Percentiles rank a stretch among this genome's conserved stretches.
phyloP scores from a whole-genome alignment of 1,139 yeast species.

The Blastobotrys buckinghamii region DNA sequence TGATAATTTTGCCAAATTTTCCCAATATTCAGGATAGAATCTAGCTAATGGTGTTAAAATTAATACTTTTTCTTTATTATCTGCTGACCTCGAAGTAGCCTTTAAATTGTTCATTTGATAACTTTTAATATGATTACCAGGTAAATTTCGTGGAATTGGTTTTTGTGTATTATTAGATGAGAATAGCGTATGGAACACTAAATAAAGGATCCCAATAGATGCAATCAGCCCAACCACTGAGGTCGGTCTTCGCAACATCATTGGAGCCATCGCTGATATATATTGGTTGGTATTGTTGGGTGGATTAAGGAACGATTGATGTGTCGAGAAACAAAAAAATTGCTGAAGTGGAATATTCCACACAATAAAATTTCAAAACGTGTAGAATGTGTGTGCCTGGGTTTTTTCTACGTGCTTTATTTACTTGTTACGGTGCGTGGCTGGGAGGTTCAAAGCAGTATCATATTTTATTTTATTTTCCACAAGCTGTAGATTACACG shows the following conservation, averaged over 20 bases:
- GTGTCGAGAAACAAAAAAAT: slow-evolving; percentile 1
- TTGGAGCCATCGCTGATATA: slow-evolving; percentile 5
- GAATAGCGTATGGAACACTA: slow-evolving; percentile 4
- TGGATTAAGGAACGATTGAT: not conserved
- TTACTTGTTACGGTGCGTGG: too few species aligned
- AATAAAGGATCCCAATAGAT: slow-evolving; percentile 6
- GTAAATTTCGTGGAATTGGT: slow-evolving; percentile 50
- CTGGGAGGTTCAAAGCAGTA: too few species aligned
- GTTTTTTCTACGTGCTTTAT: too few species aligned
- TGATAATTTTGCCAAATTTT: slow-evolving; percentile 60
- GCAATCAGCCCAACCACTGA: slow-evolving; percentile 9
- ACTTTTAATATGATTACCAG: slow-evolving; percentile 76
- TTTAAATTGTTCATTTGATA: slow-evolving; percentile 75
- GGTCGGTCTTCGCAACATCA: slow-evolving; percentile 13
- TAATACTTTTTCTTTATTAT: slow-evolving; percentile 74
- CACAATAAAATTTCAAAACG: too few species aligned
- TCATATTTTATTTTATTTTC: too few species aligned
- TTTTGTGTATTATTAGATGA: slow-evolving; percentile 9
- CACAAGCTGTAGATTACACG: too few species aligned
- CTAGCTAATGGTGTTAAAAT: slow-evolving; percentile 84
- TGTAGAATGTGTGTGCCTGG: too few species aligned
- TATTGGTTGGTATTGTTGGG: too few species aligned
- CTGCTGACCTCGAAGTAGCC: slow-evolving; percentile 61
- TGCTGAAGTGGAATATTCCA: not conserved
- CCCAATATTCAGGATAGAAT: slow-evolving; percentile 84